Evolutionary conservation across 768 basidiomycete genomes (phyloP).

Genomic region (Leccinum pellstonianum): DNA sequence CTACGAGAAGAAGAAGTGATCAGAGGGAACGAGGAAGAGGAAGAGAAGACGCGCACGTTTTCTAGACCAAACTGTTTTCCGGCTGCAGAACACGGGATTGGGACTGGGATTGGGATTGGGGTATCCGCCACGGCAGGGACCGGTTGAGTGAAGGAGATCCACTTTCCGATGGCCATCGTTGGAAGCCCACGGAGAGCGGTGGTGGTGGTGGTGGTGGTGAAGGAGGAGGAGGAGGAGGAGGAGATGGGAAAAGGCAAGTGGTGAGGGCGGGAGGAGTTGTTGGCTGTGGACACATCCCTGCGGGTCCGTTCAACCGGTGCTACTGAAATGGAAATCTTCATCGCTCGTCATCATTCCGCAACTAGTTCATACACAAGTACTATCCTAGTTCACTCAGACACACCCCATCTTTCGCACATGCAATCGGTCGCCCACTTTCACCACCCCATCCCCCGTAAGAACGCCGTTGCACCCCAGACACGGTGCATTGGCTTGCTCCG

Average conservation of each 20-base stretch:
- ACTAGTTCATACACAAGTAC: no score
- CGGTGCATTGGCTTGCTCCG: slow-evolving; percentile 44
- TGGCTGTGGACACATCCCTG: slow-evolving; percentile 3
- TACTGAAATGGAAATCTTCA: slow-evolving; percentile 14
- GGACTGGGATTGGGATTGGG: slow-evolving; percentile 30
- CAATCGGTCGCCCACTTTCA: slow-evolving; percentile 63
- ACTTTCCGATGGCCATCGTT: slow-evolving; percentile 39
- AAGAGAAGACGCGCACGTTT: slow-evolving; percentile 65
- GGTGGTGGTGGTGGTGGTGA: slow-evolving; percentile 4
- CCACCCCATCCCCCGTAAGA: slow-evolving; percentile 46
- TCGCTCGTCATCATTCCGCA: neutral
- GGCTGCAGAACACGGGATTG: slow-evolving; percentile 55
- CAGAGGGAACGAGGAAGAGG: slow-evolving; percentile 7
- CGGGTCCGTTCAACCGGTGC: slow-evolving; percentile 14
- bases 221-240: neutral
- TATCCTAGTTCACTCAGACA: slow-evolving; percentile 17
- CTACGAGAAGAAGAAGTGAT: slow-evolving; percentile 38
- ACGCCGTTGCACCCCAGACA: slow-evolving; percentile 71
- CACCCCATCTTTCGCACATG: slow-evolving; percentile 43
- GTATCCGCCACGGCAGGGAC: slow-evolving; percentile 24
- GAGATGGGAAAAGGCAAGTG: neutral
- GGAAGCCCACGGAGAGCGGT: neutral
- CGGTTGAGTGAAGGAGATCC: slow-evolving; percentile 37
- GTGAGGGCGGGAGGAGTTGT: neutral
- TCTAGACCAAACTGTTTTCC: slow-evolving; percentile 94